Percentiles rank a stretch among this genome's conserved stretches.
Conservation (phyloP, 1,284 basidiomycete genomes). For the Puccinia triticina region DNA sequence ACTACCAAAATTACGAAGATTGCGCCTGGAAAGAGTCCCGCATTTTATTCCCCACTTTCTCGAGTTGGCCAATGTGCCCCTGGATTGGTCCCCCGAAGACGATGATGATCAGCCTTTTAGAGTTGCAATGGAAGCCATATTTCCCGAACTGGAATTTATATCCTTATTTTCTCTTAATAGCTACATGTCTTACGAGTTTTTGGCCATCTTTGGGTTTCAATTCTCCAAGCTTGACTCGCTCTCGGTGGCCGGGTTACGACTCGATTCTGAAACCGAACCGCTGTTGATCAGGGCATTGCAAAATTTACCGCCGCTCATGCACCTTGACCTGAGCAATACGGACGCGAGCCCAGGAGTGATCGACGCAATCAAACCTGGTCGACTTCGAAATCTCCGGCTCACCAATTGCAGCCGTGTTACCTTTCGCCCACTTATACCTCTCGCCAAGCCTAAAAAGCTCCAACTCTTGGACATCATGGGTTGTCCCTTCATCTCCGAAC, state of each 20-base stretch:
- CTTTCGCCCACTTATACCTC: neutral
- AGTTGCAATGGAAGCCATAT: conserved; percentile 8
- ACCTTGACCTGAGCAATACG: conserved; percentile 17
- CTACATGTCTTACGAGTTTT: conserved; percentile 10
- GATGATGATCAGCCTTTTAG: neutral
- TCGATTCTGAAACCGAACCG: conserved; percentile 12
- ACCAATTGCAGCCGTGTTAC: conserved; percentile 20
- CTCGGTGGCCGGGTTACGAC: conserved; percentile 17
- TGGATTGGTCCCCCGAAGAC: neutral
- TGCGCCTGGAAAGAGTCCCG: conserved; percentile 6
- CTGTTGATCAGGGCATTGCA: conserved; percentile 14
- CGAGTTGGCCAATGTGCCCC: conserved; percentile 6
- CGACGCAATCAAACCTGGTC: conserved; percentile 18
- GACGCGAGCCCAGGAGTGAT: conserved; percentile 12
- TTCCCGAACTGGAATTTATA: conserved; percentile 24
- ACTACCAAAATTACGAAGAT: neutral
- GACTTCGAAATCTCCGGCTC: conserved; percentile 13
- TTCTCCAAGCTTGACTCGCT: conserved; percentile 36
- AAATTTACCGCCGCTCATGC: conserved; percentile 21
- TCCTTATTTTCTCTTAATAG: conserved; percentile 1
- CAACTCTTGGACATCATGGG: conserved; percentile 29
- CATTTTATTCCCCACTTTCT: conserved; percentile 23
- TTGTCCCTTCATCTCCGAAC: conserved; percentile 35
- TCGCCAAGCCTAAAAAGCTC: neutral
- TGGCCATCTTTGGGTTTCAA: conserved; percentile 30